These are phyloP conservation scores for Nakaseomyces delphensis DNA, from an alignment of 1,139 yeast genomes.

Conservation along the genomic window DNA sequence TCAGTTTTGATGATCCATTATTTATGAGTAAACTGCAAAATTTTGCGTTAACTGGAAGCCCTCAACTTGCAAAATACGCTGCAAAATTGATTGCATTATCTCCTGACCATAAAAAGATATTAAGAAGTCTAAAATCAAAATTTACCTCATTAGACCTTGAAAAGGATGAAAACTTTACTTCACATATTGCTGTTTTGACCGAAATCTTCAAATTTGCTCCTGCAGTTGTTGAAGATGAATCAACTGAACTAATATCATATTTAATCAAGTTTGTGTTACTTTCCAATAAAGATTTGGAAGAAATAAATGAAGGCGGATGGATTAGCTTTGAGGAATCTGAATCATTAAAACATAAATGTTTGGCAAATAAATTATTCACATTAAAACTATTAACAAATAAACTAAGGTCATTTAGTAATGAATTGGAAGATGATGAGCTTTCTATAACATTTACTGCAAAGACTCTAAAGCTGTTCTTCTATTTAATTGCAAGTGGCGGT, in stretches of 20 bases:
- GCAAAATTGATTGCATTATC: conserved; percentile 49
- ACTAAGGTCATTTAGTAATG: conserved; percentile 40
- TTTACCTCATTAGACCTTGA: conserved; percentile 46
- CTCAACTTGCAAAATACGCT: conserved; percentile 59
- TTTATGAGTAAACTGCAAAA: conserved; percentile 39
- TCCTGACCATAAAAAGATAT: conserved; percentile 36
- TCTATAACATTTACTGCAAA: conserved; percentile 45
- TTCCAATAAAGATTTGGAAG: conserved; percentile 33
- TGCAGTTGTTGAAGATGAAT: conserved; percentile 42
- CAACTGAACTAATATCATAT: conserved; percentile 50
- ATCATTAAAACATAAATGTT: conserved; percentile 21
- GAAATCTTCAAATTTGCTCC: conserved; percentile 53
- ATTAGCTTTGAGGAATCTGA: conserved; percentile 36
- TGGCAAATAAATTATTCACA: conserved; percentile 45
- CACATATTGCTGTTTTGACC: conserved; percentile 53
- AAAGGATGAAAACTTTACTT: conserved; percentile 36
- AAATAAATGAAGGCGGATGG: conserved; percentile 36
- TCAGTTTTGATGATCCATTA: conserved; percentile 26
- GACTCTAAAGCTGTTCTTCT: conserved; percentile 54
- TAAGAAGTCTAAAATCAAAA: conserved; percentile 35
- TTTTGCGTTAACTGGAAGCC: conserved; percentile 46
- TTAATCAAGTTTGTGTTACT: conserved; percentile 56
- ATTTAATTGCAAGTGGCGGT: conserved; percentile 72
- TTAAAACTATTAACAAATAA: conserved; percentile 58
- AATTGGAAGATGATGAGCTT: conserved; percentile 23